Conservation (phyloP, 2,329 filamentous ascomycete genomes). For the Fusarium sp. region DNA sequence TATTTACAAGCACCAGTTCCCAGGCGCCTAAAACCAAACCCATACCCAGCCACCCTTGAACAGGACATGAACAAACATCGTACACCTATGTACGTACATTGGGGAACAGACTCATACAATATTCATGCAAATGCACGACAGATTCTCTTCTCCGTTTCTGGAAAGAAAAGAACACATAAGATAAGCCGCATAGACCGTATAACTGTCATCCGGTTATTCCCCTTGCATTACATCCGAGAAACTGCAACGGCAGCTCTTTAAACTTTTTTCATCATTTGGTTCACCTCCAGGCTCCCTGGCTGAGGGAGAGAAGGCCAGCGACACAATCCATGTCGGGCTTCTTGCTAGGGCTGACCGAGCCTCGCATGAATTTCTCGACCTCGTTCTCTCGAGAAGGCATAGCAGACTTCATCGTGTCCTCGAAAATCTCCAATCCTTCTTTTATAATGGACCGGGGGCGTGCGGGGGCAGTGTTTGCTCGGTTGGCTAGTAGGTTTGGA, state of each 20-base stretch:
- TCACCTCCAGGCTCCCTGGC: slow-evolving; percentile 88
- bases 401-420: slow-evolving; percentile 56
- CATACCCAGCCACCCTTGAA: slow-evolving; percentile 19
- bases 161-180: slow-evolving; percentile 24
- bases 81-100: slow-evolving; percentile 27
- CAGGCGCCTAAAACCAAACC: slow-evolving; percentile 29
- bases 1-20: slow-evolving; percentile 42
- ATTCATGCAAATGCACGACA: slow-evolving; percentile 23
- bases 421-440: slow-evolving; percentile 62
- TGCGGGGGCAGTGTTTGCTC: slow-evolving; percentile 56
- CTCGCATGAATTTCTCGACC: slow-evolving; percentile 78
- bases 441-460: slow-evolving; percentile 48
- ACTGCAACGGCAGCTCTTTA: slow-evolving; percentile 4
- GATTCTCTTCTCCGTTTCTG: slow-evolving; percentile 27
- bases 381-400: slow-evolving; percentile 62
- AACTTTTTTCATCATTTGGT: neutral
- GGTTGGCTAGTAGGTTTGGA: slow-evolving; percentile 49
- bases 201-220: slow-evolving; percentile 27
- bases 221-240: slow-evolving; percentile 19
- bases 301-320: slow-evolving; percentile 86
- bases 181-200: slow-evolving; percentile 22
- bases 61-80: slow-evolving; percentile 35
- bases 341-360: slow-evolving; percentile 74
- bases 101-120: slow-evolving; percentile 27
- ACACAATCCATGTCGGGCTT: slow-evolving; percentile 88